Base-by-base conservation (phyloP, 1,284 basidiomycete genomes). In the Trichosporon faecale region DNA sequence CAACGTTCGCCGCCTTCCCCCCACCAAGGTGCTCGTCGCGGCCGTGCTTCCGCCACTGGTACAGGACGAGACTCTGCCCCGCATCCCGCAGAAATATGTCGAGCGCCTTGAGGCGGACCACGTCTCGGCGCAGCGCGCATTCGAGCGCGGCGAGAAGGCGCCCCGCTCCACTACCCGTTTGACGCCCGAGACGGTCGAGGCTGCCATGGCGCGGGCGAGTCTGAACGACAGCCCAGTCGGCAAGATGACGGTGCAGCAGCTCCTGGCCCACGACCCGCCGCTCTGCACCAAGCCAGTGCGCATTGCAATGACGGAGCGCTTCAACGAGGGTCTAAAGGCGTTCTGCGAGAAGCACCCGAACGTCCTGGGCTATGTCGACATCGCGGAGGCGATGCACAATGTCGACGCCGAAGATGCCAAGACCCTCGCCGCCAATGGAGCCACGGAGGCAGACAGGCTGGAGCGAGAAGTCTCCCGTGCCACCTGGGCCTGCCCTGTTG, bases 71-170 rank as follows among this genome's bases (percentile, higher is more conserved):
- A 75, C 75, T 0, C 73, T 81, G 3, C 72, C 75, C 4, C 74
- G 79, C 5, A 81, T 82, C 66, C 79, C 77, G 14, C 78, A 78
- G 64, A 82, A 82, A 70, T 82, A 82, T 57, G 79, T 82, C 23
- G 77, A 79, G 67, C 69, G 74, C 7, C 64, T 74, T 16, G 74
- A 74, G 63, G 71, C 69, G 31, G 74, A 75, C 49, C 72, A 73
- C 65, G 49, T 27, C n/a, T 61, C 49, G 12, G 69, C 70, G n/a
- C 72, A 75, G 57, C 57, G 66, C 18, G 67, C 65, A 37, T 65
- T 72, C 27, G 71, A 72, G 67, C 33, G 55, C 2, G 66, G 64
- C 57, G 68, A 65, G 65, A n/a, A 64, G 29, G 64, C 64, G 35
- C 52, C 67, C 31, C 57, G 52, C 18, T 77, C 76, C 2, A 70